Evolutionary conservation across 805 yeast species (phyloP), one percentile per base, ranked within the genome.

Genomic region (Saccharomyces paradoxus): DNA sequence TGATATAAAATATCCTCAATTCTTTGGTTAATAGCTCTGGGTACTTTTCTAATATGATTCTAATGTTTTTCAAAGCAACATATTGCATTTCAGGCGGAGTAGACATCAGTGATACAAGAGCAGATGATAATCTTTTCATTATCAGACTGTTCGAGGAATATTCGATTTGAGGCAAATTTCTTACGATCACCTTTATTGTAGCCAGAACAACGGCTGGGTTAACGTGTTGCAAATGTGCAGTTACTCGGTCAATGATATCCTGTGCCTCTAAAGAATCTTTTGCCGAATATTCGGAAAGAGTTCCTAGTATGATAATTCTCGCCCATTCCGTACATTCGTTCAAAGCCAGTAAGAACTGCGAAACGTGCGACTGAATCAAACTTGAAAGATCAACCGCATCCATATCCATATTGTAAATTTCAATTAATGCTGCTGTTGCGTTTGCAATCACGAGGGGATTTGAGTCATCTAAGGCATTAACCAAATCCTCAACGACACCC

Each of bases 281-380:
- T 0, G 95, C 77, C 4, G 74, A 66, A 68, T 85, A 92, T 49
- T 86, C 91, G 6, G 89, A 78, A 59, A 94, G 73, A 1, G 96
- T 90, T 1, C 87, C 81, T 56, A 94, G 76, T 48, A 94, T 87
- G 1, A 97, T 82, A 60, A 94, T 87, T 65, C 99, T 81, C 10
- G 99, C 99, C 99, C 99, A 94, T 73, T 94, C 99, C 0, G 98
- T 91, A 73, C 98, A 92, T 73, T 94, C 99, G 70, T 92, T 92
- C 60, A 94, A 76, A 13, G 97, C 96, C 61, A 83, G 76, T 57
- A 94, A 75, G 57, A 94, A 78, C 68, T 84, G 87, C 54, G 79
- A 76, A 51, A 83, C 67, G 52, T 75, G 64, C 69, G 74, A 52
- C 66, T 76, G 48, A 66, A 68, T 63, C 51, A 69, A 57, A 26